Evolutionary conservation across 2,329 filamentous ascomycete species (phyloP), one percentile per base, ranked within the genome.

Genomic region (Curvularia hawaiiensis): DNA sequence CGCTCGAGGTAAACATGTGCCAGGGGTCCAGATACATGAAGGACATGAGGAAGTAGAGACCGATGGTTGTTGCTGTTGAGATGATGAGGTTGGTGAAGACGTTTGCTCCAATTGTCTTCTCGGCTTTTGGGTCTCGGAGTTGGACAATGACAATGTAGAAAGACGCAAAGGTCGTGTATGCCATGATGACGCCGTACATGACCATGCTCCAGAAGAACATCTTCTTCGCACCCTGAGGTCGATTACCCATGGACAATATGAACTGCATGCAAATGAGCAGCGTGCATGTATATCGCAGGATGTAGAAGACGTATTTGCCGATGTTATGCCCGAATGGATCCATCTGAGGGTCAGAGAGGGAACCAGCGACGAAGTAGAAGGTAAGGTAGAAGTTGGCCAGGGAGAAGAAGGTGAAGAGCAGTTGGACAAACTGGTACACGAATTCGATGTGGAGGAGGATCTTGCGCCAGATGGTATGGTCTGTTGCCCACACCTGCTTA

Each of bases 361-460:
- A 96, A 43, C 95, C 95, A 22, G 92, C 92, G 65, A 99, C 89
- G 80, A 99, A 99, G 84, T 93, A 99, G 80, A 99, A 99, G 56
- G 93, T 96, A 51, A 99, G 88, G 77, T 98, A 99, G 83, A 98
- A 99, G 82, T 99, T 99, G 77, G 94, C 93, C 66, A 99, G 87
- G 11, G 94, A 97, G 81, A 99, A 98, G 81, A 92, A 99, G 45
- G 95, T 99, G 80, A 99, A 99, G 60, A 96, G 77, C 14, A 99
- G 86, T 72, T 92, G 90, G 66, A 98, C 84, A 74, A 96, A 89
- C 75, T 99, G 95, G 77, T 99, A 99, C 66, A 97, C 77, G 73
- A 97, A 97, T 76, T 99, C 95, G 67, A 98, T 87, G 77, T 97
- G 93, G 51, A 99, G 85, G 33, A 99, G 84, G 24, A 96, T 84